Evolutionary conservation across 139 green algal species (phyloP).

Genomic region (Tetratostichococcus sp.): DNA sequence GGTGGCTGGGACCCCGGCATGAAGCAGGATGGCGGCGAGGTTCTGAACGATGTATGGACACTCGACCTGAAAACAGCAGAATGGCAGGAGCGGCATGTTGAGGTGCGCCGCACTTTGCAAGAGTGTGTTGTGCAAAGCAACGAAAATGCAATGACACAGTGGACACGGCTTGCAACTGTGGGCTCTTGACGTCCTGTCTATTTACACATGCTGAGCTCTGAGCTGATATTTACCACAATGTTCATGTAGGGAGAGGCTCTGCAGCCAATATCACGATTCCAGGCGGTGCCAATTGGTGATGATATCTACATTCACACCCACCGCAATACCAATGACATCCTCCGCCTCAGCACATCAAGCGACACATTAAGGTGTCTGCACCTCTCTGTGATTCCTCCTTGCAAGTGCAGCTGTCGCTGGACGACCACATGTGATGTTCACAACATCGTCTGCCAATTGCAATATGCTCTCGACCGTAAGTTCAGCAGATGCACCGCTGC

Average conservation of each 20-base stretch:
- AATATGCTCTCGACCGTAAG: too few relatives aligned
- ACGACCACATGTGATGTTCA: too few relatives aligned
- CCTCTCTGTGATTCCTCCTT: too few relatives aligned
- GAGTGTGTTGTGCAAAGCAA: too few relatives aligned
- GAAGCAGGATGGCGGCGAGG: slow-evolving; percentile 15
- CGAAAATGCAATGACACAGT: background rate
- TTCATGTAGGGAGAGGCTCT: slow-evolving; percentile 19
- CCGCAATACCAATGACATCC: slow-evolving; percentile 26
- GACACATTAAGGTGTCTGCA: slow-evolving; percentile 13
- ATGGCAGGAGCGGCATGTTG: slow-evolving; percentile 15
- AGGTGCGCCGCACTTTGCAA: too few relatives aligned
- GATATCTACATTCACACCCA: slow-evolving; percentile 44
- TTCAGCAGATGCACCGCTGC: too few relatives aligned
- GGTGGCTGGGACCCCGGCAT: slow-evolving; percentile 33
- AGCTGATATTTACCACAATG: too few relatives aligned
- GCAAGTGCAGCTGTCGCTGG: too few relatives aligned
- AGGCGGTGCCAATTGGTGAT: slow-evolving; percentile 18
- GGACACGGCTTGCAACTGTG: too few relatives aligned
- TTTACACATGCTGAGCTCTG: background rate
- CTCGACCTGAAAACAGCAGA: slow-evolving; percentile 12
- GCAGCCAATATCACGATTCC: slow-evolving; percentile 26
- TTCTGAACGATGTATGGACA: slow-evolving; percentile 25
- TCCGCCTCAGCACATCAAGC: slow-evolving; percentile 9
- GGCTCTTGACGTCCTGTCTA: too few relatives aligned
- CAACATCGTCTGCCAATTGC: too few relatives aligned